A percentile compares a stretch with the other conserved stretches of the same genome.
Conservation (phyloP, 768 basidiomycete species). For the Lactarius pseudohatsudake region DNA sequence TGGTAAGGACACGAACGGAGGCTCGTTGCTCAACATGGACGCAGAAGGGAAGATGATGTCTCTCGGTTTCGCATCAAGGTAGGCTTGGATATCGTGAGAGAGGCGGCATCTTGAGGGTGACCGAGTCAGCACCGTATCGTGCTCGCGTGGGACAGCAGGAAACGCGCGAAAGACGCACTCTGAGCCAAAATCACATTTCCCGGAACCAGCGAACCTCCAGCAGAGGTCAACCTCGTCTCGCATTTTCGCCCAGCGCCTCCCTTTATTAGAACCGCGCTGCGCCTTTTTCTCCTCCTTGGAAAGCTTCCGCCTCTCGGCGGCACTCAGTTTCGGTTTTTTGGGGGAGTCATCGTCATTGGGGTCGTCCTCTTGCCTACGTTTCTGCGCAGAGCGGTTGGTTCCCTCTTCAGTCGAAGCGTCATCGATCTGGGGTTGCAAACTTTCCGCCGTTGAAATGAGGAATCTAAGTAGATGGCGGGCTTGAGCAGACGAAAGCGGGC, state of each 20-base stretch:
- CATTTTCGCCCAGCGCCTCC: constrained; percentile 71
- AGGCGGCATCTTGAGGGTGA: constrained; percentile 60
- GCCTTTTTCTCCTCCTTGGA: constrained; percentile 72
- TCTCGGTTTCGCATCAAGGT: constrained; percentile 70
- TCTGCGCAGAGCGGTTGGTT: constrained; percentile 38
- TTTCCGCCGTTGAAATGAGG: constrained; percentile 36
- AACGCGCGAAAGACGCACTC: constrained; percentile 42
- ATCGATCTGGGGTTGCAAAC: constrained; percentile 38
- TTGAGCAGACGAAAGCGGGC: not conserved
- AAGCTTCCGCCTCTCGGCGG: constrained; percentile 44
- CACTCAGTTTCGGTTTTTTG: constrained; percentile 35
- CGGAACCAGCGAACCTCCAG: constrained; percentile 71
- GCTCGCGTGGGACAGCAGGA: not conserved
- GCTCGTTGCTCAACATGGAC: constrained; percentile 42
- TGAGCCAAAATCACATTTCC: constrained; percentile 66
- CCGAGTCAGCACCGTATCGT: not conserved
- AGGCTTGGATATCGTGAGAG: constrained; percentile 73
- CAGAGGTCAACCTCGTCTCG: constrained; percentile 83
- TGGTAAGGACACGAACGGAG: constrained; percentile 50
- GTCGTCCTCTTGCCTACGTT: constrained; percentile 24
- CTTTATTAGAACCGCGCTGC: constrained; percentile 80
- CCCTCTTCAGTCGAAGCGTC: constrained; percentile 68
- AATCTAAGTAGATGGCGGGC: constrained; percentile 36
- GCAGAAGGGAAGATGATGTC: constrained; percentile 65
- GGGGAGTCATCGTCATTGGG: constrained; percentile 31